phyloP scores from a whole-genome alignment of 225 moss, liverwort and hornwort species.

The Polytrichum formosum region DNA sequence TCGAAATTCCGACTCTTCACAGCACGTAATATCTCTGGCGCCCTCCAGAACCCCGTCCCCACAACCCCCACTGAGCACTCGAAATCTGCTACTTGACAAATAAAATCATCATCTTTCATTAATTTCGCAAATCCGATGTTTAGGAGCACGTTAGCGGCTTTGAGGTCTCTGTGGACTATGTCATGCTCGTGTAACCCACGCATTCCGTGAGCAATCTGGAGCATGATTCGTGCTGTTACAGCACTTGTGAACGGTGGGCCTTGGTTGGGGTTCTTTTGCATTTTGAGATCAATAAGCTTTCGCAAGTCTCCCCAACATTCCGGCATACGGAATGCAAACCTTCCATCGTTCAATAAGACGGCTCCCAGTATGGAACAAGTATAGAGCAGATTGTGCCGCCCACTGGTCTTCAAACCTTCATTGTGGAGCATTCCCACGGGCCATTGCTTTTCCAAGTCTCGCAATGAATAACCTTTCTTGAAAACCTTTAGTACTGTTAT shows the following conservation, averaged over 20 bases:
- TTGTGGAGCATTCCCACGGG: not conserved
- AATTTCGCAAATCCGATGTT: no score
- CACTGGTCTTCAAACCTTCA: not conserved
- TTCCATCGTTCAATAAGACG: not conserved
- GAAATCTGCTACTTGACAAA: not conserved
- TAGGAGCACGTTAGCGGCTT: constrained; percentile 6
- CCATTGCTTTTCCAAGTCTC: not conserved
- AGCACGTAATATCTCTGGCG: not conserved
- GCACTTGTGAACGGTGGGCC: not conserved
- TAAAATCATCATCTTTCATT: not conserved
- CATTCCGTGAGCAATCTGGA: constrained; percentile 4
- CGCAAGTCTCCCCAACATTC: not conserved
- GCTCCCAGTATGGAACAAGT: not conserved
- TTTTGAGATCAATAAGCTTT: not conserved
- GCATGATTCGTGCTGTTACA: not conserved
- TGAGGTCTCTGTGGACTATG: not conserved
- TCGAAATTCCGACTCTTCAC: not conserved
- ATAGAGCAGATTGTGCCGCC: no score
- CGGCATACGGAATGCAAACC: not conserved
- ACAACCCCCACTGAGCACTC: not conserved
- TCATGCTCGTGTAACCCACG: not conserved
- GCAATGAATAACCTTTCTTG: not conserved
- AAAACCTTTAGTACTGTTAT: not conserved
- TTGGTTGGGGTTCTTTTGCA: not conserved
- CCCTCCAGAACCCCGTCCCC: not conserved